Evolutionary conservation across 495 filamentous ascomycete species (phyloP).

Genomic region (Podospora didyma): DNA sequence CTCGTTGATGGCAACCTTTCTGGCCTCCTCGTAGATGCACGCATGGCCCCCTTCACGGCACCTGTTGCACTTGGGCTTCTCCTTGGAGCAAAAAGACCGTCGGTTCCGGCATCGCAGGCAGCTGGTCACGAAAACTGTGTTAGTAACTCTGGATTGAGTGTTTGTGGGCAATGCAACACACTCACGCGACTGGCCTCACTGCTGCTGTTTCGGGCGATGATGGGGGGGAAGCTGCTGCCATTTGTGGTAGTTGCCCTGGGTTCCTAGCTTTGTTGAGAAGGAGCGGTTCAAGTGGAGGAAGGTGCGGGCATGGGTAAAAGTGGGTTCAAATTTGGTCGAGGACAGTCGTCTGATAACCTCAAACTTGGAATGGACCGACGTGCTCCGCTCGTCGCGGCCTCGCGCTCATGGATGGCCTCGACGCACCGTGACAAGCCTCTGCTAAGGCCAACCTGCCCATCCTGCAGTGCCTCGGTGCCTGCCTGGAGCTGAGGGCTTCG

Average conservation of each 20-base stretch:
- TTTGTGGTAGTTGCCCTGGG: too few relatives aligned
- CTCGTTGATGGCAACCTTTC: slow-evolving; percentile 21
- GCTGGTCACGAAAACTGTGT: background rate
- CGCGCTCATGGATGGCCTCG: background rate
- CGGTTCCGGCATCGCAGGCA: slow-evolving; percentile 21
- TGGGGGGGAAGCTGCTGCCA: background rate
- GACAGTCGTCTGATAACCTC: too few relatives aligned
- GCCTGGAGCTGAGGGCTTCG: too few relatives aligned
- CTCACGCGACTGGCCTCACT: slow-evolving; percentile 4
- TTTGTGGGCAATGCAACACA: background rate
- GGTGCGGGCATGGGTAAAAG: too few relatives aligned
- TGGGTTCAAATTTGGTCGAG: too few relatives aligned
- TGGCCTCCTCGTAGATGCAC: slow-evolving; percentile 19
- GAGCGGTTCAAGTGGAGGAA: too few relatives aligned
- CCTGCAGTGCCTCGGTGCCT: too few relatives aligned
- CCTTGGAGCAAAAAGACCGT: slow-evolving; percentile 19
- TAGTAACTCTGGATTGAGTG: background rate
- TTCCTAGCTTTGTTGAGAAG: too few relatives aligned
- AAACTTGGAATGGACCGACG: too few relatives aligned
- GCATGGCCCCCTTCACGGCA: slow-evolving; percentile 12
- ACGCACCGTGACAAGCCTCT: too few relatives aligned
- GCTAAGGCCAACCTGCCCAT: too few relatives aligned
- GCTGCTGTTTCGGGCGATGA: background rate
- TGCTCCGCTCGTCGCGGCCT: background rate
- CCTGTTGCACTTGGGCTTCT: slow-evolving; percentile 17